Conservation (phyloP, 1,284 basidiomycete genomes). For the Porphyrellus sp. region DNA sequence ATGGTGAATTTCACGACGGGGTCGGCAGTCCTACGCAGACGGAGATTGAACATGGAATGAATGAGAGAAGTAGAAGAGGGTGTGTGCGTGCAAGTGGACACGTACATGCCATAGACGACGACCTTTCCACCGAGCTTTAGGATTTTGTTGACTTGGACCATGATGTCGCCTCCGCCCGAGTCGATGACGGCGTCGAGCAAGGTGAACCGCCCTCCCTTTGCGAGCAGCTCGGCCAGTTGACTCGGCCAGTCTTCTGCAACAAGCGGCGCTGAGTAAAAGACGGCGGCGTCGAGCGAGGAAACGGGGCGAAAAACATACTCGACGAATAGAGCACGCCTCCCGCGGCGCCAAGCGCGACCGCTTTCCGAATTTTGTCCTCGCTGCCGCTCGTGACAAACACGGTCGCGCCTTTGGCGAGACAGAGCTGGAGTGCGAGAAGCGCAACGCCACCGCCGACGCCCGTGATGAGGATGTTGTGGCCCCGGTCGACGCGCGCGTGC, state of each 20-base stretch:
- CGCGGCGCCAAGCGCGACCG: slow-evolving; percentile 68
- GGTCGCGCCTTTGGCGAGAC: slow-evolving; percentile 71
- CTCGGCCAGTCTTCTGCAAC: slow-evolving; percentile 60
- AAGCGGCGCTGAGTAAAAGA: not conserved
- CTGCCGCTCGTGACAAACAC: slow-evolving; percentile 83
- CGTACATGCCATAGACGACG: slow-evolving; percentile 78
- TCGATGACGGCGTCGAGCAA: slow-evolving; percentile 76
- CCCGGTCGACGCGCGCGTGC: slow-evolving; percentile 60
- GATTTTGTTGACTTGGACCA: slow-evolving; percentile 52
- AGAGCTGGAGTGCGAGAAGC: slow-evolving; percentile 72
- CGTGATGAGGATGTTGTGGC: slow-evolving; percentile 77
- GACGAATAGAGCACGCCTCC: slow-evolving; percentile 77
- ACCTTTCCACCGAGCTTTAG: slow-evolving; percentile 71
- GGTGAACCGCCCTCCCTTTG: slow-evolving; percentile 31
- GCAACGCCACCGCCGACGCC: slow-evolving; percentile 85
- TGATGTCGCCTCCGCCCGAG: slow-evolving; percentile 76
- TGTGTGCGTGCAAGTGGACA: slow-evolving; percentile 6
- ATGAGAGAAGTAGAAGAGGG: not conserved
- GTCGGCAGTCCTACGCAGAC: slow-evolving; percentile 56
- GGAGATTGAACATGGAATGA: slow-evolving; percentile 15
- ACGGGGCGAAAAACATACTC: slow-evolving; percentile 38
- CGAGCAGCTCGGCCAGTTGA: slow-evolving; percentile 52
- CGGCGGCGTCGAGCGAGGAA: not conserved
- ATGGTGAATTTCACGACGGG: slow-evolving; percentile 70
- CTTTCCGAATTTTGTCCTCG: slow-evolving; percentile 67